Percentiles rank a stretch among this genome's conserved stretches.
Conservation (phyloP, 768 basidiomycete species). For the Rhodosporidiobolus odoratus region DNA sequence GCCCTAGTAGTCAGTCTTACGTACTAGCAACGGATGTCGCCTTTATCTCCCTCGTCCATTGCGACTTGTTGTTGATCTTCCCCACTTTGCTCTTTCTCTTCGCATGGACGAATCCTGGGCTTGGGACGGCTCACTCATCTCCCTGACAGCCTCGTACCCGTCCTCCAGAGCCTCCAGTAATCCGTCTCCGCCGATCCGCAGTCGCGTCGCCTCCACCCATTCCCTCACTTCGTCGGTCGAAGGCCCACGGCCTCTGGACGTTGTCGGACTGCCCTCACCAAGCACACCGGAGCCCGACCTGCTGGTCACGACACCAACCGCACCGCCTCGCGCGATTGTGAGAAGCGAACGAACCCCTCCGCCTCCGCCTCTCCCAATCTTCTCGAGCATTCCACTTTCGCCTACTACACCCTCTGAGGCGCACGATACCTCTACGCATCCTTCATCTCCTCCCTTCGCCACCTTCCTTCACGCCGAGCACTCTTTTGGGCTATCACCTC, state of each 20-base stretch:
- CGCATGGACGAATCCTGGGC: slow-evolving; percentile 11
- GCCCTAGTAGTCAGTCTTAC: too few species aligned
- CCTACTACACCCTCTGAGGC: not conserved
- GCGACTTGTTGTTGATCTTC: not conserved
- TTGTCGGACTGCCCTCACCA: not conserved
- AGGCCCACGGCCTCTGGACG: not conserved
- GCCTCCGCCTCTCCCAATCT: too few species aligned
- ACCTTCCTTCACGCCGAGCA: slow-evolving; percentile 13
- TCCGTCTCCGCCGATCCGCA: not conserved
- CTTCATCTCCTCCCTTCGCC: not conserved
- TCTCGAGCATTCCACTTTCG: too few species aligned
- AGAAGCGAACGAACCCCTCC: not conserved
- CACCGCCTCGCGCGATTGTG: not conserved
- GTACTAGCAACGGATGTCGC: too few species aligned
- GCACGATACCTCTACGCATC: not conserved
- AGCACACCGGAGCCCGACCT: not conserved
- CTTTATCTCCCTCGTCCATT: too few species aligned
- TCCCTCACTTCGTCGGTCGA: not conserved
- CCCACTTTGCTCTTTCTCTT: not conserved
- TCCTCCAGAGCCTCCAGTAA: not conserved
- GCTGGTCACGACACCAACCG: not conserved
- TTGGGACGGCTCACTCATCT: slow-evolving; percentile 27
- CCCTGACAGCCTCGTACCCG: not conserved
- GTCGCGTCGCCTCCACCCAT: not conserved
- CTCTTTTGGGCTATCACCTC: slow-evolving; percentile 5